A percentile compares a stretch with the other conserved stretches of the same genome.
phyloP scores from a whole-genome alignment of 352 stramenopile genomes.

The Globisporangium emineosum region DNA sequence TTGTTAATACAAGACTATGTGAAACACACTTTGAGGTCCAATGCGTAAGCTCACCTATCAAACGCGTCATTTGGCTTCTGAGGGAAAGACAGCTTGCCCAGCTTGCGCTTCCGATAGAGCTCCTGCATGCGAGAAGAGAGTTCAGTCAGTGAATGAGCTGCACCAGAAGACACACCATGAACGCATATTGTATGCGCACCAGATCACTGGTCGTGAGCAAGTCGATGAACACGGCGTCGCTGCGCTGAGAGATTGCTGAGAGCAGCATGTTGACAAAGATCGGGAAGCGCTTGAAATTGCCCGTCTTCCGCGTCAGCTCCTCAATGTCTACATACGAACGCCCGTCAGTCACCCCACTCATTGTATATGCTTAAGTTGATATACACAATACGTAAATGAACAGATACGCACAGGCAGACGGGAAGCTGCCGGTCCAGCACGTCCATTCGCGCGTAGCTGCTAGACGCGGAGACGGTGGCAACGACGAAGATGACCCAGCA shows the following conservation, averaged over 20 bases:
- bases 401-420: constrained; percentile 30
- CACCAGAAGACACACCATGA: background rate
- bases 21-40: background rate
- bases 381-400: background rate
- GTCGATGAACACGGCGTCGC: constrained; percentile 89
- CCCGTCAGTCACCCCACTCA: background rate
- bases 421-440: constrained; percentile 68
- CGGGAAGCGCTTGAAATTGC: constrained; percentile 91
- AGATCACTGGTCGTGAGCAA: constrained; percentile 89
- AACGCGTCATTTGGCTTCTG: constrained; percentile 16
- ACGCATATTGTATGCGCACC: constrained; percentile 16
- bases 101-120: constrained; percentile 73
- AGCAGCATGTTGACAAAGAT: constrained; percentile 93
- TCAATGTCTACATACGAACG: constrained; percentile 80
- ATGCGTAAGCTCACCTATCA: constrained; percentile 5
- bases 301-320: constrained; percentile 91
- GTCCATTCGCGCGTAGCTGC: constrained; percentile 10
- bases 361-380: background rate
- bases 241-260: constrained; percentile 67
- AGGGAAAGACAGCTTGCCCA: constrained; percentile 25
- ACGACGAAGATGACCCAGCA: background rate
- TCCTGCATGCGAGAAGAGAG: constrained; percentile 28
- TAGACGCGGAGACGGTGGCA: background rate
- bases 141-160: background rate
- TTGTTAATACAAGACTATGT: background rate